Evolutionary conservation across 2,329 filamentous ascomycete species (phyloP).

Genomic region (Exophiala mesophila): DNA sequence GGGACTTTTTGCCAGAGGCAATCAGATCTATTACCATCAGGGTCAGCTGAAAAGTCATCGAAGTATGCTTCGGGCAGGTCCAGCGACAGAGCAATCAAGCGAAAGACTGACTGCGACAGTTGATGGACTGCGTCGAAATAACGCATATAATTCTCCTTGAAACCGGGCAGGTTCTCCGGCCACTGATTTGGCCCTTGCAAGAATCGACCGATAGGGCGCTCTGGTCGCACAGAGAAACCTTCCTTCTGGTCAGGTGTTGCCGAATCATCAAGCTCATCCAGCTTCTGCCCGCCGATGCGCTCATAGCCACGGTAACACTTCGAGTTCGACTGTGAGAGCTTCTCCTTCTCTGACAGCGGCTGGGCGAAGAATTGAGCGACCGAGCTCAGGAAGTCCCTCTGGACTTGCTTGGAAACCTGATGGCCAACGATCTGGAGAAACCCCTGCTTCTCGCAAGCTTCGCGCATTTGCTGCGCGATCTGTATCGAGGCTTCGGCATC

Average conservation of each 20-base stretch:
- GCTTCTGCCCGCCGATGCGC: conserved; percentile 6
- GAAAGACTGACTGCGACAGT: conserved; percentile 48
- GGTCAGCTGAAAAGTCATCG: conserved; percentile 49
- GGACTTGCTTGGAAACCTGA: conserved; percentile 1
- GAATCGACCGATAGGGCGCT: conserved; percentile 1
- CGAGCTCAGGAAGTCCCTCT: conserved; percentile 1
- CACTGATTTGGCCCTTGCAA: conserved; percentile 12
- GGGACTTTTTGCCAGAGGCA: background rate
- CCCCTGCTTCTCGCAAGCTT: conserved; percentile 8
- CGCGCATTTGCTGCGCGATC: conserved; percentile 1
- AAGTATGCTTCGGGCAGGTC: conserved; percentile 51
- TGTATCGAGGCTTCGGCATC: conserved; percentile 4
- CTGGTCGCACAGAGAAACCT: conserved; percentile 3
- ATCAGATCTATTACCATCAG: conserved; percentile 31
- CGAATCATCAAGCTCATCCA: conserved; percentile 6
- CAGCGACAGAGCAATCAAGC: conserved; percentile 51
- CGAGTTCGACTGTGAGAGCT: conserved; percentile 4
- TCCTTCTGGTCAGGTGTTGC: conserved; percentile 4
- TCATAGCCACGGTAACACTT: conserved; percentile 6
- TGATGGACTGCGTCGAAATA: conserved; percentile 47
- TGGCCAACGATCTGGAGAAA: conserved; percentile 7
- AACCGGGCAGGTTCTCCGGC: conserved; percentile 28
- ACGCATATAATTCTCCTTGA: conserved; percentile 42
- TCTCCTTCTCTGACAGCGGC: conserved; percentile 4
- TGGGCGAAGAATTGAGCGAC: conserved; percentile 6